Conservation (phyloP, 176 grass and related monocot species). For the bread wheat (Triticum aestivum) region IWGSC_CS_RefSeq_v2.1 NC_057800.1:518828629-518829128, state of each 20-base stretch:
- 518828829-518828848: slow-evolving; percentile 57
- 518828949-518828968: slow-evolving; percentile 47
- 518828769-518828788: neutral
- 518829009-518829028: slow-evolving; percentile 12
- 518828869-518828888: slow-evolving; percentile 26
- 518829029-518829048: slow-evolving; percentile 25
- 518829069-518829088: slow-evolving; percentile 35
- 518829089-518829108: slow-evolving; percentile 15
- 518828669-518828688: slow-evolving; percentile 63
- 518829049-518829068: slow-evolving; percentile 32
- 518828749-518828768: neutral
- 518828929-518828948: slow-evolving; percentile 30
- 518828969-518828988: slow-evolving; percentile 39
- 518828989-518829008: slow-evolving; percentile 30
- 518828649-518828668: slow-evolving; percentile 53
- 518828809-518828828: slow-evolving; percentile 56
- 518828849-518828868: slow-evolving; percentile 56
- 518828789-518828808: neutral
- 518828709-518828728: slow-evolving; percentile 51
- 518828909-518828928: slow-evolving; percentile 21
- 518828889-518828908: slow-evolving; percentile 26
- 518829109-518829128: neutral
- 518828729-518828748: slow-evolving; percentile 9
- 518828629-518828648: slow-evolving; percentile 52
- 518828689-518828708: slow-evolving; percentile 65